Percentiles rank a stretch among this genome's conserved stretches.
phyloP scores from a whole-genome alignment of 2,329 filamentous ascomycete species.

The Neobulgaria alba region DNA sequence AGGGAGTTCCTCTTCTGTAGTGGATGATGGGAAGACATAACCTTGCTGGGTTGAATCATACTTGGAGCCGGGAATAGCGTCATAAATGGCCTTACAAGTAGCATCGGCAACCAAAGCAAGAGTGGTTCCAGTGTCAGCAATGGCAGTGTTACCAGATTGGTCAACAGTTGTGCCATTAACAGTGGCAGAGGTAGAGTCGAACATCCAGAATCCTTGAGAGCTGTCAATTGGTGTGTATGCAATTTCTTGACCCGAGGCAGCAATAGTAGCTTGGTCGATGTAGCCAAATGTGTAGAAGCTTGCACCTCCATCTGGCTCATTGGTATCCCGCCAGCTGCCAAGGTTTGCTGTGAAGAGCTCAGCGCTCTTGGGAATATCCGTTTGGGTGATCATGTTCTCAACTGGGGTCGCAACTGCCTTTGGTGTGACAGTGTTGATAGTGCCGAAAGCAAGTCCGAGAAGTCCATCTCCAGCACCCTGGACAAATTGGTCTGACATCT shows the following conservation, averaged over 20 bases:
- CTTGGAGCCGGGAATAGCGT: conserved; percentile 49
- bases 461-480: conserved; percentile 52
- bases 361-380: conserved; percentile 39
- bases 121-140: conserved; percentile 65
- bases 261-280: conserved; percentile 56
- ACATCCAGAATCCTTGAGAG: conserved; percentile 59
- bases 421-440: conserved; percentile 54
- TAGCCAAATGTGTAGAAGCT: conserved; percentile 69
- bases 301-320: conserved; percentile 31
- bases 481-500: conserved; percentile 49
- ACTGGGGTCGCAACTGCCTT: conserved; percentile 51
- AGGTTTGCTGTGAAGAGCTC: conserved; percentile 53
- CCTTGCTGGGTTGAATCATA: conserved; percentile 51
- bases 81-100: conserved; percentile 54
- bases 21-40: conserved; percentile 51
- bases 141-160: conserved; percentile 51
- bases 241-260: conserved; percentile 43
- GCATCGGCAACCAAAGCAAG: conserved; percentile 55
- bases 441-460: conserved; percentile 56
- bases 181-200: conserved; percentile 46
- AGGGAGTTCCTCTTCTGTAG: conserved; percentile 45
- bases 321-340: conserved; percentile 43
- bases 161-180: conserved; percentile 47
- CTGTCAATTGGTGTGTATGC: conserved; percentile 55
- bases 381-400: conserved; percentile 57